A percentile compares a stretch with the other conserved stretches of the same genome.
These are phyloP conservation scores for Triticum turgidum DNA, from an alignment of 176 grass and related monocot species.

Conservation along the genomic window DNA sequence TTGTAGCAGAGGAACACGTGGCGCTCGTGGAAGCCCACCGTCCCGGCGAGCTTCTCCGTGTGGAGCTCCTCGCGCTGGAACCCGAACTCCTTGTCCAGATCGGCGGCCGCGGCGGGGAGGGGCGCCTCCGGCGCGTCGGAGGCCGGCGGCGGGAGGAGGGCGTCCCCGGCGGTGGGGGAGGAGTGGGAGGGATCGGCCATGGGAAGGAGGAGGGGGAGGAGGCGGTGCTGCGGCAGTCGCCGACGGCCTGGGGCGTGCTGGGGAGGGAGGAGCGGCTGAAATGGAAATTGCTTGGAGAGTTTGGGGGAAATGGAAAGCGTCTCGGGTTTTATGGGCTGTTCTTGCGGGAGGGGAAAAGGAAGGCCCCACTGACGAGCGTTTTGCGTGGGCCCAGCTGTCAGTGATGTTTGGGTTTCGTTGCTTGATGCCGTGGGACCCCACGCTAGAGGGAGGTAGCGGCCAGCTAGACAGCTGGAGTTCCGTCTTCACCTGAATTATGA, in stretches of 20 bases:
- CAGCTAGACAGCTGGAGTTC: neutral
- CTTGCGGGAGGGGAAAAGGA: constrained; percentile 40
- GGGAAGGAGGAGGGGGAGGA: neutral
- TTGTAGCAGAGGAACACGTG: constrained; percentile 98
- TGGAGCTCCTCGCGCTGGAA: constrained; percentile 76
- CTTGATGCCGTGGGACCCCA: neutral
- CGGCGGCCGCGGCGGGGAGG: constrained; percentile 6
- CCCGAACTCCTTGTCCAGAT: constrained; percentile 60
- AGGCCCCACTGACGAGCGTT: neutral
- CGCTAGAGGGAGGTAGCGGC: neutral
- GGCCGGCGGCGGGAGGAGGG: constrained; percentile 14
- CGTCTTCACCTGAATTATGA: neutral
- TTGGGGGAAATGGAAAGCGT: constrained; percentile 24
- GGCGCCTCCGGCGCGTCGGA: constrained; percentile 33
- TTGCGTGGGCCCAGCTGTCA: neutral
- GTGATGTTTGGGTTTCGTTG: neutral
- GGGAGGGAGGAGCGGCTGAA: neutral
- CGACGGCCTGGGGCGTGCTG: constrained; percentile 21
- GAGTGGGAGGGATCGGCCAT: constrained; percentile 63
- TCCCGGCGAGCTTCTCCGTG: constrained; percentile 61
- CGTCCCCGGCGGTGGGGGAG: constrained; percentile 46
- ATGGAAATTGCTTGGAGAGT: constrained; percentile 33
- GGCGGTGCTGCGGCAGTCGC: neutral
- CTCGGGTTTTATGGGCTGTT: constrained; percentile 30
- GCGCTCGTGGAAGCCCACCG: constrained; percentile 78